Base-by-base conservation (phyloP, 2,329 filamentous ascomycete species). In the Massarina eburnea region DNA sequence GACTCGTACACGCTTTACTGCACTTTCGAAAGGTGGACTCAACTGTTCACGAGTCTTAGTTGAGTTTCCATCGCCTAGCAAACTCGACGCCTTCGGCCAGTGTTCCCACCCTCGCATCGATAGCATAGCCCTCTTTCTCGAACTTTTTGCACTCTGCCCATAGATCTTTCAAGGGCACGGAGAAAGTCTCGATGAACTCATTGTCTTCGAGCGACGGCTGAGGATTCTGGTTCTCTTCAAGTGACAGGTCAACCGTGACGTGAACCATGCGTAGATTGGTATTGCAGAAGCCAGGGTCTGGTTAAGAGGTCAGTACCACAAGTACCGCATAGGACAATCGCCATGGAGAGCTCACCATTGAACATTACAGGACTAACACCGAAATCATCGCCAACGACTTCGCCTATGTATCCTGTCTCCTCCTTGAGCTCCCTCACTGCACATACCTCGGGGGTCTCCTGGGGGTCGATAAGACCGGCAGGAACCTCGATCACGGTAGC, bases 181-280 rank as follows among this genome's bases (percentile, higher is more conserved):
- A 81, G 59, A 92, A 91, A 26, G 85, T 84, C 66, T 91, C 87
- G 61, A 92, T 91, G 63, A 91, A 91, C 71, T 92, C 88, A 52
- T 83, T 85, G 20, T 91, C 88, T 64, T 92, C 88, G 6, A 91
- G 76, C 62, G 86, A 73, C 0, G 88, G 84, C 66, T 83, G 53
- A 1, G 82, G 82, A 42, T 87, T 76, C 63, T 85, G 80, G 63
- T 92, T 92, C 57, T 83, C 83, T 0, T 85, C 79, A 1, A 83
- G 73, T 4, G 73, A 77, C 77, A 88, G 81, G 67, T 92, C 86
- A 52, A 92, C 81, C 1, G 76, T 79, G 33, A 91, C 81, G 61
- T 91, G 87, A 12, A 91, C 82, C 79, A 86, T 84, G 43, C 79
- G 77, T 30, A 73, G 58, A 41, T 72, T 73, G 12, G 70, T 73